Conservation (phyloP, 1,284 basidiomycete genomes). For the Puccinia polysora region DNA sequence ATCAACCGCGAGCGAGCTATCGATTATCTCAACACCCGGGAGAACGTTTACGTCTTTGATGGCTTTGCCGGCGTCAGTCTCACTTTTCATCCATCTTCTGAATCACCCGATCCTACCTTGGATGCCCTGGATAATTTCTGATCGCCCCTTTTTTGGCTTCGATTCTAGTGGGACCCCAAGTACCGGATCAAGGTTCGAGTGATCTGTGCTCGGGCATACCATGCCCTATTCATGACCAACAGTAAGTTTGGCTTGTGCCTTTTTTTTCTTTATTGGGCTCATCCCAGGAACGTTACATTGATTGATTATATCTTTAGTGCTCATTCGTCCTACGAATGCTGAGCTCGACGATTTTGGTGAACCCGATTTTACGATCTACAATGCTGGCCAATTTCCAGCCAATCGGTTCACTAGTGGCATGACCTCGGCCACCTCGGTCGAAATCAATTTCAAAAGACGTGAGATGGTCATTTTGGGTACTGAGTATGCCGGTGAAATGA, state of each 20-base stretch:
- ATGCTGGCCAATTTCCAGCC: constrained; percentile 99
- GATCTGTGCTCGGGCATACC: constrained; percentile 96
- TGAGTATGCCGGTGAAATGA: constrained; percentile 99
- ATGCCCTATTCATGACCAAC: constrained; percentile 90
- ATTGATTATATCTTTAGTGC: constrained; percentile 61
- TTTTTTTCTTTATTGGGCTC: constrained; percentile 9
- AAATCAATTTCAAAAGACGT: constrained; percentile 99
- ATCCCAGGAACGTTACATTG: constrained; percentile 25
- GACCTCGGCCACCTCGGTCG: constrained; percentile 97
- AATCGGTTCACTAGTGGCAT: constrained; percentile 99
- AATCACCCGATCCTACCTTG: background rate
- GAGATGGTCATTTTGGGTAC: constrained; percentile 99
- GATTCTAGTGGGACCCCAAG: constrained; percentile 78
- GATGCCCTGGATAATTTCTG: background rate
- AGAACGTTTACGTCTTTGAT: constrained; percentile 98
- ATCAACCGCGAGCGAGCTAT: constrained; percentile 99
- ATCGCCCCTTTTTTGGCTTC: constrained; percentile 23
- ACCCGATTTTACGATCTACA: constrained; percentile 99
- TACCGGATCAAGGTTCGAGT: constrained; percentile 99
- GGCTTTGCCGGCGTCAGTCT: constrained; percentile 73
- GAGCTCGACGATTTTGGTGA: constrained; percentile 94
- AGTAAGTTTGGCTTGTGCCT: constrained; percentile 59
- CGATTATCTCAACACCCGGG: constrained; percentile 97
- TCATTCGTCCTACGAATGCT: constrained; percentile 92
- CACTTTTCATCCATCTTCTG: background rate